A percentile compares a stretch with the other conserved stretches of the same genome.
Conservation (phyloP, 192 early-diverging fungal genomes). For the Podila minutissima region DNA sequence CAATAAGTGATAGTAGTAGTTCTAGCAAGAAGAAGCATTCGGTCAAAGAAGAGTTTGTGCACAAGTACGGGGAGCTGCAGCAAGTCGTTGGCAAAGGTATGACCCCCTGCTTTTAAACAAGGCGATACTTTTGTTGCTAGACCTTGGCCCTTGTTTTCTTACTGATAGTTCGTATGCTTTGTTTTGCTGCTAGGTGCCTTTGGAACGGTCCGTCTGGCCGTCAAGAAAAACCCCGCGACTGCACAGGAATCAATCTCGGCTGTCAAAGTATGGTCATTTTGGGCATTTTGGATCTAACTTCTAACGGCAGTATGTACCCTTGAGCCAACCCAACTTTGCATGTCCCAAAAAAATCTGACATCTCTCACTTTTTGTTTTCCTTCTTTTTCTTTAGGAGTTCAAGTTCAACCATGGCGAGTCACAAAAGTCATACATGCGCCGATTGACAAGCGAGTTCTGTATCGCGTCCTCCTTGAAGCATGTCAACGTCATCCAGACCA, state of each 20-base stretch:
- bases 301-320: too few relatives aligned
- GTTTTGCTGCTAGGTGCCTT: conserved; percentile 19
- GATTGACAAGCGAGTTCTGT: conserved; percentile 80
- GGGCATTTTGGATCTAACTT: too few relatives aligned
- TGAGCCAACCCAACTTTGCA: too few relatives aligned
- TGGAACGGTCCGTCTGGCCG: conserved; percentile 29
- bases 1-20: not conserved
- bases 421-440: conserved; percentile 60
- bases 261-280: conserved; percentile 23
- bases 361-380: too few relatives aligned
- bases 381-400: conserved; percentile 74
- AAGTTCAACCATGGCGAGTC: conserved; percentile 69
- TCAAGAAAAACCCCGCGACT: conserved; percentile 28
- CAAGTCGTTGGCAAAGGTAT: conserved; percentile 46
- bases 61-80: conserved; percentile 37
- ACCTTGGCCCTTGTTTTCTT: not conserved
- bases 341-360: too few relatives aligned
- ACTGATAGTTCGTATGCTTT: too few relatives aligned
- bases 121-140: not conserved
- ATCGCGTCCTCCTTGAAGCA: conserved; percentile 82
- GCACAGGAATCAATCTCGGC: conserved; percentile 22
- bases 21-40: conserved; percentile 17
- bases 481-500: conserved; percentile 79
- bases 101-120: not conserved
- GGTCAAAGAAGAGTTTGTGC: conserved; percentile 21